Conservation (phyloP, 805 yeast species). For the Teunomyces pallodes region DNA sequence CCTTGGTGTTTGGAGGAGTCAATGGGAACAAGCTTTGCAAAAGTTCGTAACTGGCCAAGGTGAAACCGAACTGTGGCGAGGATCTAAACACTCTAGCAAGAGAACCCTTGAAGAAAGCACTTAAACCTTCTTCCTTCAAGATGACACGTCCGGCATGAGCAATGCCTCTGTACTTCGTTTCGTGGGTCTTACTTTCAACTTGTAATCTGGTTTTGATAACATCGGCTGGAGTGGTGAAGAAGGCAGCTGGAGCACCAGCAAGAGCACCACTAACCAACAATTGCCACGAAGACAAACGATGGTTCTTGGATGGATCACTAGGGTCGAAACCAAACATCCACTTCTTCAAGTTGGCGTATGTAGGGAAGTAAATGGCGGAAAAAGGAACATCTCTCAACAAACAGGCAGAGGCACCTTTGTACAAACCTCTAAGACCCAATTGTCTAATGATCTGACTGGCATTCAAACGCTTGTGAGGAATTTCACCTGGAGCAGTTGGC, state of each 20-base stretch:
- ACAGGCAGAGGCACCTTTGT: conserved; percentile 91
- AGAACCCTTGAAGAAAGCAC: conserved; percentile 94
- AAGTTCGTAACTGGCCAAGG: conserved; percentile 94
- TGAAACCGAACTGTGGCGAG: conserved; percentile 97
- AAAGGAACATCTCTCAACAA: conserved; percentile 93
- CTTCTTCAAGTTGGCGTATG: conserved; percentile 90
- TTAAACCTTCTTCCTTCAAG: conserved; percentile 74
- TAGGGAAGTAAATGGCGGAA: conserved; percentile 94
- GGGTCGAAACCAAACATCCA: conserved; percentile 83
- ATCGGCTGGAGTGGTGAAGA: conserved; percentile 93
- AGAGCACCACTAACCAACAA: conserved; percentile 83
- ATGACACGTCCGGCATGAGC: conserved; percentile 74
- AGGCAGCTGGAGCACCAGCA: conserved; percentile 98
- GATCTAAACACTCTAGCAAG: conserved; percentile 92
- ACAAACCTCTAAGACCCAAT: conserved; percentile 80
- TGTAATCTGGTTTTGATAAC: conserved; percentile 94
- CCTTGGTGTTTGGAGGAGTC: conserved; percentile 46
- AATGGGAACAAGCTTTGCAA: conserved; percentile 79
- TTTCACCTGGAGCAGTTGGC: conserved; percentile 32
- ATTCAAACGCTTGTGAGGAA: conserved; percentile 43
- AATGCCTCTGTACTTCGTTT: conserved; percentile 73
- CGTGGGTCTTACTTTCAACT: conserved; percentile 75
- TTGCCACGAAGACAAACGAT: conserved; percentile 75
- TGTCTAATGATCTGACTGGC: conserved; percentile 74
- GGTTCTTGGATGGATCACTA: conserved; percentile 47